phyloP scores from a whole-genome alignment of 495 filamentous ascomycete genomes.

The Penicillium pancosmium region DNA sequence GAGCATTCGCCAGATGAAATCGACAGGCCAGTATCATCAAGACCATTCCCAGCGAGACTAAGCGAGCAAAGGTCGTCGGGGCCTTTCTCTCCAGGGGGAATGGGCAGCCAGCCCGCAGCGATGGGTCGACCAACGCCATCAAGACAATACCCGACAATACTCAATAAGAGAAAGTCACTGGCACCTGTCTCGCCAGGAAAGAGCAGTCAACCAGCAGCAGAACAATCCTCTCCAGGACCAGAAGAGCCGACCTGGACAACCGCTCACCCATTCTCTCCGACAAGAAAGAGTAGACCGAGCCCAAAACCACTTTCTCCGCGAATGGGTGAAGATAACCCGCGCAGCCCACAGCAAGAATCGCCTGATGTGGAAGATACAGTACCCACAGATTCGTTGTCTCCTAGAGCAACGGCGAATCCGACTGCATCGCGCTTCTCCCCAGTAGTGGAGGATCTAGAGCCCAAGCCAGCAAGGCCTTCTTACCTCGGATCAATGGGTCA shows the following conservation, averaged over 20 bases:
- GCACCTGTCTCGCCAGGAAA: neutral
- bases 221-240: neutral
- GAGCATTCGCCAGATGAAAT: neutral
- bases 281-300: neutral
- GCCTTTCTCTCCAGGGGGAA: neutral
- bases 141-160: no score
- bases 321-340: neutral
- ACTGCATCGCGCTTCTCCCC: neutral
- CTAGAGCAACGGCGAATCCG: neutral
- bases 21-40: neutral
- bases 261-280: neutral
- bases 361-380: neutral
- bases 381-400: neutral
- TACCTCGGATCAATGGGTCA: neutral
- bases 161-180: no score
- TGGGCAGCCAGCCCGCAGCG: neutral
- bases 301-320: neutral
- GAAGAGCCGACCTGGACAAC: constrained; percentile 1
- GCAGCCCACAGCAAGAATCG: neutral
- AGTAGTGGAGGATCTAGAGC: neutral
- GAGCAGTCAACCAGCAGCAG: neutral
- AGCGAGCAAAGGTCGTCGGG: neutral
- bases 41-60: neutral
- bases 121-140: no score
- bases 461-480: neutral